Conservation (phyloP, 2,329 filamentous ascomycete genomes). For the Chaetoscypha palmicola region DNA sequence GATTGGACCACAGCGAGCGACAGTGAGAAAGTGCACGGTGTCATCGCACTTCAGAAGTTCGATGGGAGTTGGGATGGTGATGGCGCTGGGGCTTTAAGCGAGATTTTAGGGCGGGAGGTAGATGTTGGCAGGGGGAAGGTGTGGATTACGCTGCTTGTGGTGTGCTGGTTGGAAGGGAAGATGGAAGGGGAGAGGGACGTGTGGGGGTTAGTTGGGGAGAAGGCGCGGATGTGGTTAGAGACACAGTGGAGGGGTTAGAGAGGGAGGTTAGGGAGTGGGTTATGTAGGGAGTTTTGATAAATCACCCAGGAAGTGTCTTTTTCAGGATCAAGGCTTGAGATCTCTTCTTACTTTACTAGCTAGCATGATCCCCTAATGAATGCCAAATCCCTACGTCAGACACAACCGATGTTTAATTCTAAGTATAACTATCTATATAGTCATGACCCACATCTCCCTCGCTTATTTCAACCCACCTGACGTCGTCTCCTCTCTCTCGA, state of each 20-base stretch:
- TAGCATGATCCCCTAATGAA: no score
- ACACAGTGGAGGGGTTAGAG: not conserved
- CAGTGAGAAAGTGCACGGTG: conserved; percentile 31
- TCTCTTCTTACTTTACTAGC: no score
- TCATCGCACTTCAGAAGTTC: conserved; percentile 51
- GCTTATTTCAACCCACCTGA: no score
- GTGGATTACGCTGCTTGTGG: conserved; percentile 35
- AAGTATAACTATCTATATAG: no score
- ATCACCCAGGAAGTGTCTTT: no score
- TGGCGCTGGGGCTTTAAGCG: conserved; percentile 12
- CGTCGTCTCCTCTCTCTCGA: no score
- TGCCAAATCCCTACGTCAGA: no score
- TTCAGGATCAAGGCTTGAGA: no score
- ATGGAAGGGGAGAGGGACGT: conserved; percentile 41
- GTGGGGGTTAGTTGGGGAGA: conserved; percentile 59
- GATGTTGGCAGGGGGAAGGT: conserved; percentile 3
- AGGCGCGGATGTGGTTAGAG: conserved; percentile 47
- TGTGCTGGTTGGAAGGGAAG: conserved; percentile 43
- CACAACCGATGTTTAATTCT: no score
- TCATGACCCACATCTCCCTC: no score
- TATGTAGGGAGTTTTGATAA: no score
- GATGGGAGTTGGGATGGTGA: conserved; percentile 42
- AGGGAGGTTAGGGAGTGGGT: not conserved
- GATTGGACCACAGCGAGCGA: conserved; percentile 4
- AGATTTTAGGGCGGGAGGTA: conserved; percentile 5